Conservation (phyloP, 768 basidiomycete genomes). For the Lactifluus echinatus region DNA sequence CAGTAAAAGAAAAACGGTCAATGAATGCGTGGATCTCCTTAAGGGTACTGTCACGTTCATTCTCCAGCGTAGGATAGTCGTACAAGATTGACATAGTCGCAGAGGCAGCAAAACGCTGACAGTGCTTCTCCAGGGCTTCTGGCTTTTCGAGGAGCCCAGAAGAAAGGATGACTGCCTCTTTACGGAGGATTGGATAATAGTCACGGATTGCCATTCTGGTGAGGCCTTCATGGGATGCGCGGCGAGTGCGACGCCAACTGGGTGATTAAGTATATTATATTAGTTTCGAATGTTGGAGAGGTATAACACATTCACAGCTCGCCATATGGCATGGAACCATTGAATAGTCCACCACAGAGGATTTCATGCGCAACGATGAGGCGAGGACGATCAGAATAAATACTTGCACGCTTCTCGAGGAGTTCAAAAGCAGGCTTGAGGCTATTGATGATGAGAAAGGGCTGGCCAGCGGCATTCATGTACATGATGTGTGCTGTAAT, state of each 20-base stretch:
- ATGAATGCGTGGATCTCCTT: neutral
- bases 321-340: constrained; percentile 22
- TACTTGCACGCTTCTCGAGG: constrained; percentile 28
- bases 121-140: neutral
- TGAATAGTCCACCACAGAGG: constrained; percentile 26
- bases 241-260: constrained; percentile 12
- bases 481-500: constrained; percentile 3
- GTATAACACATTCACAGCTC: constrained; percentile 20
- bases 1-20: neutral
- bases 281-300: neutral
- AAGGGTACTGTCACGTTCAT: neutral
- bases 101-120: constrained; percentile 1
- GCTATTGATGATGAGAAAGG: constrained; percentile 27
- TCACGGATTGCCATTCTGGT: neutral
- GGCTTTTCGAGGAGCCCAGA: neutral
- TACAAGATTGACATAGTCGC: neutral
- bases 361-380: constrained; percentile 27
- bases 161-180: constrained; percentile 7
- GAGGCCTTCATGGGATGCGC: constrained; percentile 7
- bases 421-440: constrained; percentile 30
- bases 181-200: neutral
- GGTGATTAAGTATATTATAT: neutral
- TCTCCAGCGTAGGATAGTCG: constrained; percentile 1
- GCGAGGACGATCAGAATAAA: constrained; percentile 25
- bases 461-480: constrained; percentile 2